These are phyloP conservation scores for Ephemerocybe angulata DNA, from an alignment of 768 basidiomycete species.

Conservation along the genomic window DNA sequence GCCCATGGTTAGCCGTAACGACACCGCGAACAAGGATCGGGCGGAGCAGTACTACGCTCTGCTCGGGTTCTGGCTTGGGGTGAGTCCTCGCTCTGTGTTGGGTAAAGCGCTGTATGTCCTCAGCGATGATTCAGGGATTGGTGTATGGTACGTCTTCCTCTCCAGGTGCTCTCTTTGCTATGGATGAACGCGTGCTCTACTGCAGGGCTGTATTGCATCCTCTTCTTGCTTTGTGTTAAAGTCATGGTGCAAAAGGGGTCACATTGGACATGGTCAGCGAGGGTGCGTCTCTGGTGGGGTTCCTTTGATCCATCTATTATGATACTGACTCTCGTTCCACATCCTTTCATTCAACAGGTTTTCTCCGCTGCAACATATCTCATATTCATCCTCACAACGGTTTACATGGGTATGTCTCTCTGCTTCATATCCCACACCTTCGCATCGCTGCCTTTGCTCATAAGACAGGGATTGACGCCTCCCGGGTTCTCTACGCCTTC, in stretches of 20 bases:
- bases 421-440: neutral
- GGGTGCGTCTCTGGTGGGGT: neutral
- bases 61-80: neutral
- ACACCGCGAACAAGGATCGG: neutral
- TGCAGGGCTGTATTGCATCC: neutral
- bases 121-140: neutral
- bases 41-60: neutral
- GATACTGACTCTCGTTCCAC: neutral
- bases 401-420: neutral
- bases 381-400: slow-evolving; percentile 3
- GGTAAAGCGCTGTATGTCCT: neutral
- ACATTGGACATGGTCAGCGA: neutral
- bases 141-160: neutral
- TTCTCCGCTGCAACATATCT: neutral
- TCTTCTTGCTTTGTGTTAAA: neutral
- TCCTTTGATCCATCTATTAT: neutral
- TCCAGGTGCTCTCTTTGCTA: neutral
- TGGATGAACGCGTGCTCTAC: neutral
- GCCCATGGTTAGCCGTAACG: no score
- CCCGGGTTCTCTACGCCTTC: no score
- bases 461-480: slow-evolving; percentile 1
- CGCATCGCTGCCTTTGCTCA: neutral
- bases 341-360: neutral
- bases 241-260: neutral
- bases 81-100: neutral